Evolutionary conservation across 192 early-diverging fungal species (phyloP).

Genomic region (Funneliformis mosseae): DNA sequence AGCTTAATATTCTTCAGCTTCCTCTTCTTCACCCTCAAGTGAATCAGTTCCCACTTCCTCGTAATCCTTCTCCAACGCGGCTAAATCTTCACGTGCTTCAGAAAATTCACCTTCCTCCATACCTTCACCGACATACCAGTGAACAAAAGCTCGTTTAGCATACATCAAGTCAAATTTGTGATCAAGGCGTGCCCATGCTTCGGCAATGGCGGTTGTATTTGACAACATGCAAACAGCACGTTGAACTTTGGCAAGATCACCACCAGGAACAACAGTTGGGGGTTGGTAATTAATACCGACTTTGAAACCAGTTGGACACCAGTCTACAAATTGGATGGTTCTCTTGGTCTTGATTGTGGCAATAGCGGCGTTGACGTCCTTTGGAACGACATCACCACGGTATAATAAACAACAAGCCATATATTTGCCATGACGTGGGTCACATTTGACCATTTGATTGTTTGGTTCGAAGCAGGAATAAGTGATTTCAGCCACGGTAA

Average conservation of each 20-base stretch:
- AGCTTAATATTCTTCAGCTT: conserved; percentile 46
- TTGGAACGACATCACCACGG: conserved; percentile 98
- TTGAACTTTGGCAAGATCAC: conserved; percentile 92
- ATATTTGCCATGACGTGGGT: conserved; percentile 97
- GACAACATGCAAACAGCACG: conserved; percentile 98
- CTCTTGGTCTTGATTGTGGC: conserved; percentile 92
- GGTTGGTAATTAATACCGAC: conserved; percentile 97
- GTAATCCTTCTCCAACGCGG: conserved; percentile 99
- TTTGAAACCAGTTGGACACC: conserved; percentile 99
- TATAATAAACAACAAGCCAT: conserved; percentile 99
- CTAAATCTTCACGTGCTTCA: conserved; percentile 99
- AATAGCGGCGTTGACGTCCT: conserved; percentile 93
- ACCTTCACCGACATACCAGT: conserved; percentile 99
- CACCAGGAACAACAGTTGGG: conserved; percentile 83
- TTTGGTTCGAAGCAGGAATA: conserved; percentile 95
- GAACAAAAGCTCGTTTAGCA: conserved; percentile 99
- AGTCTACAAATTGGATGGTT: conserved; percentile 98
- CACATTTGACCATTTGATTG: conserved; percentile 99
- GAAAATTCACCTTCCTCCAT: conserved; percentile 99
- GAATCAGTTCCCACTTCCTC: conserved; percentile 99
- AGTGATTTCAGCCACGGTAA: conserved; percentile 95
- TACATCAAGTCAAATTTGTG: conserved; percentile 99
- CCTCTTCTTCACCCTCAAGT: conserved; percentile 68
- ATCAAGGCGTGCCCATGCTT: conserved; percentile 98
- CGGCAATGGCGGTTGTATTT: conserved; percentile 99